Percentiles rank a stretch among this genome's conserved stretches.
Conservation (phyloP, 2,329 filamentous ascomycete species). For the Pyricularia sp. region DNA sequence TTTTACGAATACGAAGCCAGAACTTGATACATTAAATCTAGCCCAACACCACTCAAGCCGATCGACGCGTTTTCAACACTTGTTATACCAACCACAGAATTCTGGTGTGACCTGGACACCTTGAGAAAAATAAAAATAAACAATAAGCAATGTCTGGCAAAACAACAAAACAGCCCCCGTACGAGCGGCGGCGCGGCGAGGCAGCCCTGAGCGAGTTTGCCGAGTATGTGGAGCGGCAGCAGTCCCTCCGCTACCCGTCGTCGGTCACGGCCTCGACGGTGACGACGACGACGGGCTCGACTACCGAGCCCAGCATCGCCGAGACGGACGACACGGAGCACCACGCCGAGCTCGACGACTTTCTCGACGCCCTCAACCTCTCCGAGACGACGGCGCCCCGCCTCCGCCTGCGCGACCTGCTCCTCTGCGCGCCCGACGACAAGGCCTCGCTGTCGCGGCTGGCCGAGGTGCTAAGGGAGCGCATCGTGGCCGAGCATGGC, state of each 20-base stretch:
- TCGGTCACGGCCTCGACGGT: conserved; percentile 16
- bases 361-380: conserved; percentile 80
- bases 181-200: conserved; percentile 79
- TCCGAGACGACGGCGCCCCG: conserved; percentile 50
- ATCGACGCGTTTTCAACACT: not conserved
- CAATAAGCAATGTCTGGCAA: conserved; percentile 34
- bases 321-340: conserved; percentile 25
- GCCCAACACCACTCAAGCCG: not conserved
- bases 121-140: not conserved
- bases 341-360: conserved; percentile 78
- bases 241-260: conserved; percentile 53
- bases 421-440: conserved; percentile 49
- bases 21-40: not conserved
- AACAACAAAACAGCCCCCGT: conserved; percentile 48
- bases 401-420: conserved; percentile 60
- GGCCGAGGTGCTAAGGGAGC: conserved; percentile 48
- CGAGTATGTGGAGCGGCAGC: conserved; percentile 93
- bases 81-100: not conserved
- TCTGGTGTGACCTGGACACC: conserved; percentile 8
- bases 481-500: conserved; percentile 71
- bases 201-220: conserved; percentile 89
- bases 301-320: conserved; percentile 14
- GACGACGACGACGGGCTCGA: conserved; percentile 14
- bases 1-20: conserved; percentile 16
- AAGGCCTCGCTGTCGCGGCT: conserved; percentile 52